phyloP scores from a whole-genome alignment of 1,139 yeast genomes.

The Williopsis jadinii region DNA sequence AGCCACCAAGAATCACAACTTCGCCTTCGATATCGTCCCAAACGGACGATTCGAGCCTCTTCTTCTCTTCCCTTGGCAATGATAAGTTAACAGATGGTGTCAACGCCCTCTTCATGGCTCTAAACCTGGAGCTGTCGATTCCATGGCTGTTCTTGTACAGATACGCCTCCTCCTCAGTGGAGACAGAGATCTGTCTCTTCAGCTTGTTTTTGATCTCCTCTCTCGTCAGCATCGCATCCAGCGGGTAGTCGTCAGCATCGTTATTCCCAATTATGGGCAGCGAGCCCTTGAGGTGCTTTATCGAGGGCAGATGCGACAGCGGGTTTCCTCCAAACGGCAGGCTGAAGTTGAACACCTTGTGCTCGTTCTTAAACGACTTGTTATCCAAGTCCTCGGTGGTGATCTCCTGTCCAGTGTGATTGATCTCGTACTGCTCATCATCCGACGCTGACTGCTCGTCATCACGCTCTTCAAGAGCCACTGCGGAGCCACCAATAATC shows the following conservation, averaged over 20 bases:
- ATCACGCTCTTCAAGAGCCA: no score
- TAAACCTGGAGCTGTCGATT: constrained; percentile 56
- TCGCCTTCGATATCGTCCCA: constrained; percentile 62
- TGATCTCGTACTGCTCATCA: constrained; percentile 1
- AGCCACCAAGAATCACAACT: constrained; percentile 77
- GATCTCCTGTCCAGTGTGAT: not conserved
- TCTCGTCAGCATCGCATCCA: constrained; percentile 15
- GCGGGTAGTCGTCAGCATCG: constrained; percentile 19
- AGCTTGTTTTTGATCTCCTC: constrained; percentile 40
- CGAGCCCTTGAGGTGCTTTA: constrained; percentile 20
- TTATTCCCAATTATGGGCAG: constrained; percentile 23
- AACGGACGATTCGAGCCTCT: constrained; percentile 27
- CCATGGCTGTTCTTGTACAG: constrained; percentile 50
- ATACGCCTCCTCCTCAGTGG: constrained; percentile 58
- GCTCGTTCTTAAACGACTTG: constrained; percentile 17
- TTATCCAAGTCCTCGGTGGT: constrained; percentile 7
- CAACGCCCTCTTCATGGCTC: constrained; percentile 62
- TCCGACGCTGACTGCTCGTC: no score
- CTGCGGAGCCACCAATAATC: constrained; percentile 18
- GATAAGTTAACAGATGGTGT: constrained; percentile 34
- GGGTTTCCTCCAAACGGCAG: constrained; percentile 36
- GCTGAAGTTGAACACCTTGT: constrained; percentile 35
- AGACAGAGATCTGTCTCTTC: constrained; percentile 48
- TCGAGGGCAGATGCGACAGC: constrained; percentile 19
- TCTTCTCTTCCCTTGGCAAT: constrained; percentile 21